Evolutionary conservation across 225 moss, liverwort and hornwort genomes (phyloP).

Genomic region (Straminergon stramineum): DNA sequence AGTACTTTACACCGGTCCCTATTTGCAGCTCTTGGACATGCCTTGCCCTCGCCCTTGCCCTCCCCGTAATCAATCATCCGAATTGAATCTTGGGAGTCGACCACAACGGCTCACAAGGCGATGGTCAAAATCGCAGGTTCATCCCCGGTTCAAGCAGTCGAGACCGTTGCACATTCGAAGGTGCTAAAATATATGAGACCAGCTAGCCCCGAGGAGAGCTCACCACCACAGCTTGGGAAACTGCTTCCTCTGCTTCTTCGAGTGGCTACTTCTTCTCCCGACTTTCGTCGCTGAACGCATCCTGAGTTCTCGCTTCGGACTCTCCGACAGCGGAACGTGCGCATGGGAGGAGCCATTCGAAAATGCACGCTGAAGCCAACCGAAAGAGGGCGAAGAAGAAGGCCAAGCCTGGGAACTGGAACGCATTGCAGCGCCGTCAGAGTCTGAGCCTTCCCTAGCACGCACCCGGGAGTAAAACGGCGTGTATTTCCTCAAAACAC

Average conservation of each 20-base stretch:
- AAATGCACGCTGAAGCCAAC: conserved; percentile 38
- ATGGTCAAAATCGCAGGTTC: background rate
- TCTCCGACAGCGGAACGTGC: conserved; percentile 36
- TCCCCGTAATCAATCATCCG: background rate
- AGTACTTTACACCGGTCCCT: background rate
- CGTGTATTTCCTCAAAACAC: conserved; percentile 21
- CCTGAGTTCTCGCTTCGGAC: conserved; percentile 43
- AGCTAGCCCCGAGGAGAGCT: background rate
- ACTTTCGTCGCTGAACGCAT: conserved; percentile 33
- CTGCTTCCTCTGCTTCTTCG: conserved; percentile 39
- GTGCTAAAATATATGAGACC: background rate
- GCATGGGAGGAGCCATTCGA: conserved; percentile 11
- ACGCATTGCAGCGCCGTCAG: conserved; percentile 11
- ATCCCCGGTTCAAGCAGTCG: background rate
- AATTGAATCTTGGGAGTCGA: background rate
- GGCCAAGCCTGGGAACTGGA: conserved; percentile 1
- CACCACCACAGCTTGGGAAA: conserved; percentile 21
- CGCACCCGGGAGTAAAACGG: conserved; percentile 24
- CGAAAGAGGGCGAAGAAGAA: conserved; percentile 10
- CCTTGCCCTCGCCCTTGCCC: background rate
- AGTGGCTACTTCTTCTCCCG: conserved; percentile 10
- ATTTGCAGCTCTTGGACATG: background rate
- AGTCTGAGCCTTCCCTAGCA: background rate
- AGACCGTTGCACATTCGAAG: background rate
- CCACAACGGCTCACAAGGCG: background rate